A percentile compares a stretch with the other conserved stretches of the same genome.
Conservation (phyloP, 2,329 filamentous ascomycete species). For the Fusarium marasasianum region DNA sequence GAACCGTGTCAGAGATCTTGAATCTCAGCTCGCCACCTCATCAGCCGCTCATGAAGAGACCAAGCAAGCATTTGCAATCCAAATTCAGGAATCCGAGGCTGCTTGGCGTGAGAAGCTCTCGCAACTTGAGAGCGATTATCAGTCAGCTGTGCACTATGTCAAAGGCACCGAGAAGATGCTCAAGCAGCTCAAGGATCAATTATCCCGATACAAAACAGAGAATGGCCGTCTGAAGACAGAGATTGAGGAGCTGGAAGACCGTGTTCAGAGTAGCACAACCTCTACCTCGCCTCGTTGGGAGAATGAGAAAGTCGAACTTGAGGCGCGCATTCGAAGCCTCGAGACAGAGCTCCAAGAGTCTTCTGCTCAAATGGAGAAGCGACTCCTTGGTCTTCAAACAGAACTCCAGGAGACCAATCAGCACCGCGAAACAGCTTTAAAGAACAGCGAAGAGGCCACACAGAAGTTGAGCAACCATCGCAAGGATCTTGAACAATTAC, state of each 20-base stretch:
- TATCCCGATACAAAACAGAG: conserved; percentile 89
- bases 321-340: conserved; percentile 73
- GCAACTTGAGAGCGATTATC: conserved; percentile 96
- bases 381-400: conserved; percentile 73
- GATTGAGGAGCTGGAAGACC: conserved; percentile 73
- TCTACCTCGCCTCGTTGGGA: conserved; percentile 74
- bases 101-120: conserved; percentile 92
- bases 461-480: conserved; percentile 68
- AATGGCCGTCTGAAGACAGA: conserved; percentile 86
- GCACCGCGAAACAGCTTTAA: conserved; percentile 74
- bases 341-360: conserved; percentile 75
- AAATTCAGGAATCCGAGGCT: conserved; percentile 86
- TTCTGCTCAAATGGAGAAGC: conserved; percentile 73
- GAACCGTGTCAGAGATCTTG: conserved; percentile 81
- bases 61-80: conserved; percentile 77
- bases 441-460: conserved; percentile 62
- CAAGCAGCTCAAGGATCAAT: conserved; percentile 96
- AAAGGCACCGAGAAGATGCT: conserved; percentile 99
- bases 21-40: conserved; percentile 83
- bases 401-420: conserved; percentile 72
- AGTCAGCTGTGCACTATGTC: conserved; percentile 97
- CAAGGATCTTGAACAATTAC: conserved; percentile 80
- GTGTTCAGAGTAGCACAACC: conserved; percentile 50
- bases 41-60: conserved; percentile 86
- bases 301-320: conserved; percentile 73